These are phyloP conservation scores for Citrus sp. DNA, from an alignment of 345 rosid species.

Conservation along the genomic window DNA sequence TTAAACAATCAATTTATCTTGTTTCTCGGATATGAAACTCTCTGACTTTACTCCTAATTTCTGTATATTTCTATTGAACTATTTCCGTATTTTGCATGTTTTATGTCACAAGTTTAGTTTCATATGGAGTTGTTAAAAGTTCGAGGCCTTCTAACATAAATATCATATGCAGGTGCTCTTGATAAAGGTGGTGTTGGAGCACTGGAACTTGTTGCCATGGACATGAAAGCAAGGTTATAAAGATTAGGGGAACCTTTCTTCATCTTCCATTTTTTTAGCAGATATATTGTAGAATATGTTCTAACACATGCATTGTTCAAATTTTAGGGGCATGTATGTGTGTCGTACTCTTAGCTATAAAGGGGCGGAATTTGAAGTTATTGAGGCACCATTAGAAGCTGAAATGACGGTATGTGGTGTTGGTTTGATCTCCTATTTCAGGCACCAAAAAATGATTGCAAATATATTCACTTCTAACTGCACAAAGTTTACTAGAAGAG, in stretches of 20 bases:
- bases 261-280: background rate
- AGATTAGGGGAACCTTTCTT: constrained; percentile 14
- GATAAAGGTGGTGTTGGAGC: constrained; percentile 99
- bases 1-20: background rate
- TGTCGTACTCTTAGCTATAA: constrained; percentile 98
- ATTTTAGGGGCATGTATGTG: constrained; percentile 92
- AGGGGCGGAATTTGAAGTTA: constrained; percentile 88
- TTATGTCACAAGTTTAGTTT: background rate
- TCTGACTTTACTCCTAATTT: background rate
- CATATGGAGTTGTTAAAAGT: background rate
- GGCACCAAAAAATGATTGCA: background rate
- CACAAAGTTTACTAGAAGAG: background rate
- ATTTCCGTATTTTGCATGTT: background rate
- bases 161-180: constrained; percentile 62
- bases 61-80: background rate
- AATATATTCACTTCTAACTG: background rate
- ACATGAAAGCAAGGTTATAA: constrained; percentile 96
- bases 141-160: background rate
- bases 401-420: constrained; percentile 70
- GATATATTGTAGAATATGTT: constrained; percentile 9
- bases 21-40: background rate
- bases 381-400: constrained; percentile 89
- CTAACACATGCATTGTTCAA: constrained; percentile 19
- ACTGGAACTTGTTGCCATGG: constrained; percentile 99
- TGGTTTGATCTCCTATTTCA: constrained; percentile 1